These are phyloP conservation scores for Neoconidiobolus thromboides DNA, from an alignment of 371 early-diverging fungal genomes.

Conservation along the genomic window DNA sequence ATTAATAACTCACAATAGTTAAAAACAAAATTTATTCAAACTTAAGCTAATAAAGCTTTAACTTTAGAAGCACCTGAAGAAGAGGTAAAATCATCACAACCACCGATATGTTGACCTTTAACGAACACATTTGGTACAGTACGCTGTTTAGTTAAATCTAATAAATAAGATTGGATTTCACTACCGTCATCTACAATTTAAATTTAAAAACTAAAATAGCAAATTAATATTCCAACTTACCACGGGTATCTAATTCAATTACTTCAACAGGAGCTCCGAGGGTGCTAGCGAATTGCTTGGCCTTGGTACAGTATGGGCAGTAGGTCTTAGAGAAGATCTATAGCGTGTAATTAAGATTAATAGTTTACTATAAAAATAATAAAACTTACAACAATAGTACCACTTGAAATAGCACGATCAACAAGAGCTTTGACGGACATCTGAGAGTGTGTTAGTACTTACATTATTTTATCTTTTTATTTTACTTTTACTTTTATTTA, in stretches of 20 bases:
- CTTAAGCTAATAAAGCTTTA: too few relatives aligned
- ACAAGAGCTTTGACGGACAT: too few relatives aligned
- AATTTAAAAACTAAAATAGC: slow-evolving; percentile 7
- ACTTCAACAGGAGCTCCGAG: slow-evolving; percentile 23
- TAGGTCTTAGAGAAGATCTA: slow-evolving; percentile 63
- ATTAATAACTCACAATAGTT: too few relatives aligned
- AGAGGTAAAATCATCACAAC: slow-evolving; percentile 36
- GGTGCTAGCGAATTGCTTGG: slow-evolving; percentile 39
- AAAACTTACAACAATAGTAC: too few relatives aligned
- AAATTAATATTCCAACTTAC: neutral
- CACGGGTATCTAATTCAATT: slow-evolving; percentile 29
- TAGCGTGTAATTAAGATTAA: too few relatives aligned
- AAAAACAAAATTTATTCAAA: too few relatives aligned
- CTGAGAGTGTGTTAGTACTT: too few relatives aligned
- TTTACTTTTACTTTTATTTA: too few relatives aligned
- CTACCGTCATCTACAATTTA: slow-evolving; percentile 31
- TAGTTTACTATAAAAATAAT: too few relatives aligned
- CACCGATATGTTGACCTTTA: slow-evolving; percentile 59
- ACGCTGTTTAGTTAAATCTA: slow-evolving; percentile 48
- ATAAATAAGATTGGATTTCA: slow-evolving; percentile 53
- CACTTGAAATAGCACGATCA: too few relatives aligned
- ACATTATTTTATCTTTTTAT: too few relatives aligned
- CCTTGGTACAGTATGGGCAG: slow-evolving; percentile 65
- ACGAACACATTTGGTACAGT: slow-evolving; percentile 89
- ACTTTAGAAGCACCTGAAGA: too few relatives aligned